phyloP scores from a whole-genome alignment of 148 eudicot species.

The Amaranthus palmeri region DNA sequence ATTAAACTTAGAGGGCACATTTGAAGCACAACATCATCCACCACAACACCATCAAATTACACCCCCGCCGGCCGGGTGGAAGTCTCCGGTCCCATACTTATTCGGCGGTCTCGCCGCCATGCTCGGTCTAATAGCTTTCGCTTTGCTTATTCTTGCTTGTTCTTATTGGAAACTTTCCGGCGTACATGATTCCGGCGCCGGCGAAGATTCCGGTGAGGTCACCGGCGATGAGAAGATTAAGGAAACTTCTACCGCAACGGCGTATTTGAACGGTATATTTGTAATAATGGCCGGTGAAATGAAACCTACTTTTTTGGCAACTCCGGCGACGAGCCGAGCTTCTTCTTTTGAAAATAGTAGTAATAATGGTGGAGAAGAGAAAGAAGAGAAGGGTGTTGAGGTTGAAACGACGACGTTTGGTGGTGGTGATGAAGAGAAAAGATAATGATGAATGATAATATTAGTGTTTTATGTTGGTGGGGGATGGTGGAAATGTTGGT shows the following conservation, averaged over 20 bases:
- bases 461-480: conserved; percentile 2
- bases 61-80: conserved; percentile 34
- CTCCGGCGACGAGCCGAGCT: conserved; percentile 35
- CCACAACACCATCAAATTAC: conserved; percentile 23
- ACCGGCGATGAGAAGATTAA: conserved; percentile 36
- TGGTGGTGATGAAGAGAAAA: neutral
- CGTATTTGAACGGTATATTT: conserved; percentile 31
- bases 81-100: conserved; percentile 75
- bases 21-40: conserved; percentile 15
- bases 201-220: conserved; percentile 23
- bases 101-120: conserved; percentile 83
- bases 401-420: neutral
- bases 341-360: conserved; percentile 29
- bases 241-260: neutral
- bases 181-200: conserved; percentile 17
- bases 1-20: conserved; percentile 9
- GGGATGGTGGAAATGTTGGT: neutral
- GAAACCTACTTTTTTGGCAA: conserved; percentile 61
- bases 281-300: conserved; percentile 74
- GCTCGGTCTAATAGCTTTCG: conserved; percentile 70
- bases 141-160: conserved; percentile 71
- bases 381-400: neutral
- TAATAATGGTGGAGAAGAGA: neutral
- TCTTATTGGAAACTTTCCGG: conserved; percentile 76
- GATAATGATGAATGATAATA: neutral